Conservation (phyloP, 2,329 filamentous ascomycete species). For the Lasiodiplodia citricola region DNA sequence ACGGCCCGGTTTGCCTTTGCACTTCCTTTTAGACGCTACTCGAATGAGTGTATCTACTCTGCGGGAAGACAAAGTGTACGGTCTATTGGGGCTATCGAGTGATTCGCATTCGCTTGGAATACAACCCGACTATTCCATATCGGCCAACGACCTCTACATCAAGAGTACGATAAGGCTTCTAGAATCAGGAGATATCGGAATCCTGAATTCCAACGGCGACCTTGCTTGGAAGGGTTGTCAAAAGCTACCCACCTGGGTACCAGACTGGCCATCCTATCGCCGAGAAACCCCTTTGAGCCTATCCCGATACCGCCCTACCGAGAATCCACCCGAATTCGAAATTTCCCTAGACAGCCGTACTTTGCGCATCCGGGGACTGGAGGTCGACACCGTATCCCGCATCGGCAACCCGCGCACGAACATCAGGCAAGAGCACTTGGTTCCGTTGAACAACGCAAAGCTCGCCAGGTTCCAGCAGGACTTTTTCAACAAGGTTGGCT, state of each 20-base stretch:
- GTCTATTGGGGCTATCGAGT: not conserved
- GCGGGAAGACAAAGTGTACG: not conserved
- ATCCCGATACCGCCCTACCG: not conserved
- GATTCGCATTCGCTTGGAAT: not conserved
- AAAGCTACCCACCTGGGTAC: constrained; percentile 30
- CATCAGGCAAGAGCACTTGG: not conserved
- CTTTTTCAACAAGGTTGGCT: not conserved
- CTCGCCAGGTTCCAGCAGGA: not conserved
- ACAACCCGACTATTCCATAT: not conserved
- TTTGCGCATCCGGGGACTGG: not conserved
- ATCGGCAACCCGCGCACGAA: not conserved
- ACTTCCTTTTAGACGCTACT: not conserved
- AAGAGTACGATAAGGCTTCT: not conserved
- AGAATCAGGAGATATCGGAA: not conserved
- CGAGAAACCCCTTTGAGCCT: not conserved
- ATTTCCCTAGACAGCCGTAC: not conserved
- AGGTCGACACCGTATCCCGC: not conserved
- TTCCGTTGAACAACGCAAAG: too few species aligned
- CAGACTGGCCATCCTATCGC: constrained; percentile 28
- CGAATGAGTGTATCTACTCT: not conserved
- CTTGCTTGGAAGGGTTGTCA: constrained; percentile 12
- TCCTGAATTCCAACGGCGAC: not conserved
- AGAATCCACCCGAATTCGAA: not conserved
- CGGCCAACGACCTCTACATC: not conserved
- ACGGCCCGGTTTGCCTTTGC: not conserved